These are phyloP conservation scores for Trichomonas tenax DNA, from an alignment of 208 protist genomes.

Conservation along the genomic window DNA sequence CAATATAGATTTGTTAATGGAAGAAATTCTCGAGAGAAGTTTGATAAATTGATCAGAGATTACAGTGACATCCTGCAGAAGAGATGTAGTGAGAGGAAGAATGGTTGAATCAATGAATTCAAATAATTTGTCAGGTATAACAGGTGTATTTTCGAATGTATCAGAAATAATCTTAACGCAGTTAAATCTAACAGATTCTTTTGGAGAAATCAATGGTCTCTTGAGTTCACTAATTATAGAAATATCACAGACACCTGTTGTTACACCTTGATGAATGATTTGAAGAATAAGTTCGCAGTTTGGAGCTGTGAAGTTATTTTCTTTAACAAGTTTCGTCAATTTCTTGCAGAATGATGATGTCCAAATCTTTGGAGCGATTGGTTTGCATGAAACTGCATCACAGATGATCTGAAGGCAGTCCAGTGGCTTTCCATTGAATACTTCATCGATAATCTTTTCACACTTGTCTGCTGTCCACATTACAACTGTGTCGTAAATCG, in stretches of 20 bases:
- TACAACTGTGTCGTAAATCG: neutral
- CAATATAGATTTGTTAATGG: neutral
- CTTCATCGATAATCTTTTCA: neutral
- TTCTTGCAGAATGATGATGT: neutral
- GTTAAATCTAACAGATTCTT: neutral
- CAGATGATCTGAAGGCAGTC: neutral
- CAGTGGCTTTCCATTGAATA: neutral
- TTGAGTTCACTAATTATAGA: neutral
- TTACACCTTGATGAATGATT: neutral
- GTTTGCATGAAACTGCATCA: neutral
- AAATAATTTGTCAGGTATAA: neutral
- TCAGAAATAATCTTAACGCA: neutral
- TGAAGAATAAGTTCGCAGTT: neutral
- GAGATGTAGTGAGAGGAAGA: neutral
- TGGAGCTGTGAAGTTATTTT: neutral
- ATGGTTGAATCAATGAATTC: neutral
- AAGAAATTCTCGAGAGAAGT: neutral
- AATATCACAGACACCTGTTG: neutral
- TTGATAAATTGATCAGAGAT: neutral
- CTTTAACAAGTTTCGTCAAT: neutral
- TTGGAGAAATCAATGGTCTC: neutral
- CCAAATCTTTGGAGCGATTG: neutral
- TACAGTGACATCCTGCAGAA: neutral
- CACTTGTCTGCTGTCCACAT: too few species aligned
- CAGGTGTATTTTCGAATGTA: neutral